phyloP scores from a whole-genome alignment of 2,329 filamentous ascomycete genomes.

The Aspergillus niger region DNA sequence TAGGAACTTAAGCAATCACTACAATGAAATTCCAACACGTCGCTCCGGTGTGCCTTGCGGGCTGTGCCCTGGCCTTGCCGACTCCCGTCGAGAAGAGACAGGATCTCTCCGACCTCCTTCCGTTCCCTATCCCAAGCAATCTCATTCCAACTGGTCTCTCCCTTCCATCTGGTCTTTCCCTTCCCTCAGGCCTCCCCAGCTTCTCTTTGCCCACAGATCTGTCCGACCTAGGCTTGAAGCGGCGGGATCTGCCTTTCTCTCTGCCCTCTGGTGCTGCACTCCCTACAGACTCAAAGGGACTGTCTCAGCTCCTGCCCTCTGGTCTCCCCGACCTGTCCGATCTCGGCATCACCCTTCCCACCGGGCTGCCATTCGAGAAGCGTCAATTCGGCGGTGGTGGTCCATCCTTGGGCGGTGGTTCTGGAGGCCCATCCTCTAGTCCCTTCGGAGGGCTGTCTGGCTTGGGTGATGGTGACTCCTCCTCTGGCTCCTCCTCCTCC shows the following conservation, averaged over 20 bases:
- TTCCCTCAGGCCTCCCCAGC: conserved; percentile 24
- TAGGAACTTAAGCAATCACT: neutral
- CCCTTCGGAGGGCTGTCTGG: neutral
- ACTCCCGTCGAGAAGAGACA: conserved; percentile 9
- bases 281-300: neutral
- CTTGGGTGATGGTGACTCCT: neutral
- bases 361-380: neutral
- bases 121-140: neutral
- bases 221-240: neutral
- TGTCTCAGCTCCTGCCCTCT: conserved; percentile 4
- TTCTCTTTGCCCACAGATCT: neutral
- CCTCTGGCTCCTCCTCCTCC: neutral
- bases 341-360: conserved; percentile 2
- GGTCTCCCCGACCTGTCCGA: neutral
- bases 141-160: neutral
- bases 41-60: conserved; percentile 12
- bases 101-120: conserved; percentile 3
- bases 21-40: conserved; percentile 17
- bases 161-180: conserved; percentile 6
- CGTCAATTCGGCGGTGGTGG: neutral
- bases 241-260: neutral
- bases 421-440: neutral
- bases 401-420: neutral
- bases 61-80: conserved; percentile 17
- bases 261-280: neutral